Evolutionary conservation across 108 stramenopile genomes (phyloP).

Genomic region (Schizochytrium sp.): DNA sequence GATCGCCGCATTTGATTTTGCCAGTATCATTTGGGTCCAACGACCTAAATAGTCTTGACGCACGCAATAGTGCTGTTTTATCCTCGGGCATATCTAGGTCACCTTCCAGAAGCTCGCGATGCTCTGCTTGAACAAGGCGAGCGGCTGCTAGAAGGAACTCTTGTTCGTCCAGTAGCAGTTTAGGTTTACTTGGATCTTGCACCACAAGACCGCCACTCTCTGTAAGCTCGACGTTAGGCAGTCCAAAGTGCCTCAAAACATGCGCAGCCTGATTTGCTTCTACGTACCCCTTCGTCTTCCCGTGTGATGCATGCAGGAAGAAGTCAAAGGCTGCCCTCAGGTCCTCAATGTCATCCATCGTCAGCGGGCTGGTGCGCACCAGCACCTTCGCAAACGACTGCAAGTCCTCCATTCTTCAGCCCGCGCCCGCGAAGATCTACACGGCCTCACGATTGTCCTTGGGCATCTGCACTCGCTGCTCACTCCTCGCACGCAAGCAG

Average conservation of each 20-base stretch:
- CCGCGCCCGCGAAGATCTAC: no score
- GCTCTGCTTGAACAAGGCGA: background rate
- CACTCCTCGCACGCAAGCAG: no score
- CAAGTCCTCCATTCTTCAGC: background rate
- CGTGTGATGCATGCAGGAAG: constrained; percentile 3
- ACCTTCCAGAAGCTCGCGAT: background rate
- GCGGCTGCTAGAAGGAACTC: constrained; percentile 19
- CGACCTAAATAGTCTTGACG: background rate
- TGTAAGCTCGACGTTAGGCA: constrained; percentile 40
- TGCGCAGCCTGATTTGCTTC: constrained; percentile 4
- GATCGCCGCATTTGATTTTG: background rate
- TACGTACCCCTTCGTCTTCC: background rate
- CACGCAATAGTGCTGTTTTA: background rate
- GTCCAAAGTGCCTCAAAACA: background rate
- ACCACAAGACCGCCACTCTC: constrained; percentile 42
- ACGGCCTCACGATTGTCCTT: no score
- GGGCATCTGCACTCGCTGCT: no score
- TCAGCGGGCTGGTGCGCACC: constrained; percentile 23
- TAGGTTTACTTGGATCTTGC: constrained; percentile 8
- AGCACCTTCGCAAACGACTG: constrained; percentile 36
- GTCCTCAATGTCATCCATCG: constrained; percentile 2
- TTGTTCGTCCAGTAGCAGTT: constrained; percentile 25
- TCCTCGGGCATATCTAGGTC: constrained; percentile 34
- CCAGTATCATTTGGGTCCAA: background rate
- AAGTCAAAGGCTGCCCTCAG: constrained; percentile 34